phyloP scores from a whole-genome alignment of 257 asterid genomes.

The Penstemon newberryi region DNA sequence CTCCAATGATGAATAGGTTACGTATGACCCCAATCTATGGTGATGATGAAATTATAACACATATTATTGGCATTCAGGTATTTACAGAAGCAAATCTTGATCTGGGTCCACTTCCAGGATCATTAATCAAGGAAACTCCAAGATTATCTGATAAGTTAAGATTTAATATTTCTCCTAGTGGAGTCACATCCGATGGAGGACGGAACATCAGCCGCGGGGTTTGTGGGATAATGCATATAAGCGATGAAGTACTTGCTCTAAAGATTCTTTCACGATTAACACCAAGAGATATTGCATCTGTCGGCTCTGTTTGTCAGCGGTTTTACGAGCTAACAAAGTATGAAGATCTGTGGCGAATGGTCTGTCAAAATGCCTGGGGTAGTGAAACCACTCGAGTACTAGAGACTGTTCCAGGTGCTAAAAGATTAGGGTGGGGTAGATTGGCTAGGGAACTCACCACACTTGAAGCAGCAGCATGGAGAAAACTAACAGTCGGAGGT shows the following conservation, averaged over 20 bases:
- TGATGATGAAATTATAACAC: constrained; percentile 51
- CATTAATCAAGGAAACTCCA: constrained; percentile 57
- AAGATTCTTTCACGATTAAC: constrained; percentile 65
- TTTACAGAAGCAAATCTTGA: constrained; percentile 72
- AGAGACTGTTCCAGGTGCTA: constrained; percentile 80
- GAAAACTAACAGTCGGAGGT: constrained; percentile 82
- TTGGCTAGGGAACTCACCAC: constrained; percentile 89
- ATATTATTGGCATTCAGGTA: constrained; percentile 75
- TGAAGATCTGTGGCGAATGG: constrained; percentile 87
- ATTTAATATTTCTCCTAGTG: constrained; percentile 48
- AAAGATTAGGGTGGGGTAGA: constrained; percentile 83
- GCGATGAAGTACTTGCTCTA: constrained; percentile 75
- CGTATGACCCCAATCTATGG: constrained; percentile 57
- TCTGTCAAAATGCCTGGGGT: constrained; percentile 94
- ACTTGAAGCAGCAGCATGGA: constrained; percentile 94
- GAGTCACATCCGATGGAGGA: constrained; percentile 40
- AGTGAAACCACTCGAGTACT: constrained; percentile 73
- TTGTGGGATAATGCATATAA: constrained; percentile 67
- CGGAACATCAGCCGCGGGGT: constrained; percentile 56
- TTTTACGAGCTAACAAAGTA: constrained; percentile 71
- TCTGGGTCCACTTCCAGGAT: constrained; percentile 81
- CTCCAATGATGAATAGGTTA: constrained; percentile 52
- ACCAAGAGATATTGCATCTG: constrained; percentile 86
- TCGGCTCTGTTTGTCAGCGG: constrained; percentile 77
- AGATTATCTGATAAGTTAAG: constrained; percentile 49